A percentile compares a stretch with the other conserved stretches of the same genome.
phyloP scores from a whole-genome alignment of 345 rosid genomes.

The Trapa bicornis region DNA sequence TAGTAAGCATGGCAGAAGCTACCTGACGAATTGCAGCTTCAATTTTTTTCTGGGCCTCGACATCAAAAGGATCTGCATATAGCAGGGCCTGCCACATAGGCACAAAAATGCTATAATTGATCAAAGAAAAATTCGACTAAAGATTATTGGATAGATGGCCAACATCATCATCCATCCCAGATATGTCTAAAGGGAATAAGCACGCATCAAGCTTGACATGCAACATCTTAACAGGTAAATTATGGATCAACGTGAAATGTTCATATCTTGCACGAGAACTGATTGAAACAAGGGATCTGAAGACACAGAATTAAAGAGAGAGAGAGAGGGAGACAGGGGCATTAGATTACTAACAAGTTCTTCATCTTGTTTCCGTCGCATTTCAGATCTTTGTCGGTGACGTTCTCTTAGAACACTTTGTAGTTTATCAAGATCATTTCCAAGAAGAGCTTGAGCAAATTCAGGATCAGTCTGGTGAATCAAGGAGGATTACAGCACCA shows the following conservation, averaged over 20 bases:
- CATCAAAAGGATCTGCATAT: conserved; percentile 92
- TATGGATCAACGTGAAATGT: neutral
- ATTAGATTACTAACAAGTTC: conserved; percentile 50
- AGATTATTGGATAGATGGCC: no score
- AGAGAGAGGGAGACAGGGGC: neutral
- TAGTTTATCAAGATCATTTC: conserved; percentile 71
- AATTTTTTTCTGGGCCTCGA: conserved; percentile 91
- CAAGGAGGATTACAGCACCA: neutral
- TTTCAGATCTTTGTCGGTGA: conserved; percentile 53
- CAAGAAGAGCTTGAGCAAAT: conserved; percentile 72
- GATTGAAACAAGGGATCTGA: neutral
- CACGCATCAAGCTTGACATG: neutral
- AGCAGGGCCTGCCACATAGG: conserved; percentile 52
- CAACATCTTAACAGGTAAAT: neutral
- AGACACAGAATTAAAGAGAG: neutral
- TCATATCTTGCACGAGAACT: neutral
- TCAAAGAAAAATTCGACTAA: neutral
- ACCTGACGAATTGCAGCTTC: conserved; percentile 99
- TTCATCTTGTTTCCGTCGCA: conserved; percentile 61
- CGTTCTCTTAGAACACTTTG: conserved; percentile 61
- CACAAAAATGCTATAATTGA: neutral
- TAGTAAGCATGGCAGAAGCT: conserved; percentile 12
- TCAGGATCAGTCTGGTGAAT: conserved; percentile 62
- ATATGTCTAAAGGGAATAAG: neutral
- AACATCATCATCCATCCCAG: neutral